phyloP scores from a whole-genome alignment of 1,284 basidiomycete genomes.

The Volvariella surrecta region DNA sequence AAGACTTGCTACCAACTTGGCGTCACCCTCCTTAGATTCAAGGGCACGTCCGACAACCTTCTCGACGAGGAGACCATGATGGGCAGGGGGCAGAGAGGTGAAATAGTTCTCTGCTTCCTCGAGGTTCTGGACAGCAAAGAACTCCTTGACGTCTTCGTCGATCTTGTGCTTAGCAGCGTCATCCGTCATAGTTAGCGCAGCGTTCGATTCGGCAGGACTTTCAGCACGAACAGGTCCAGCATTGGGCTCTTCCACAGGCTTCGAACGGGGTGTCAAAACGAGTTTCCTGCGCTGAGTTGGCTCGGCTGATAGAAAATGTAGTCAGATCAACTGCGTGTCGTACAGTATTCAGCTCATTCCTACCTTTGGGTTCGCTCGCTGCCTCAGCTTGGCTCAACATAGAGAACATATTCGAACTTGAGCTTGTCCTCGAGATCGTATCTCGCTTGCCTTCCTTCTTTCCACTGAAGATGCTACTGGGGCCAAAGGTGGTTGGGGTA shows the following conservation, averaged over 20 bases:
- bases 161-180: slow-evolving; percentile 74
- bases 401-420: slow-evolving; percentile 84
- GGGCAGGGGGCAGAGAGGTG: slow-evolving; percentile 53
- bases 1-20: slow-evolving; percentile 65
- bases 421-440: slow-evolving; percentile 70
- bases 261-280: slow-evolving; percentile 46
- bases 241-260: slow-evolving; percentile 31
- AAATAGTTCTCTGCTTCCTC: slow-evolving; percentile 86
- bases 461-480: slow-evolving; percentile 68
- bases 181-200: slow-evolving; percentile 50
- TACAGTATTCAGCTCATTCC: slow-evolving; percentile 36
- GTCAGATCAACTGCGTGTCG: slow-evolving; percentile 19
- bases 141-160: slow-evolving; percentile 71
- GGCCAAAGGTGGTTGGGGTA: slow-evolving; percentile 62
- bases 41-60: slow-evolving; percentile 65
- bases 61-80: slow-evolving; percentile 64
- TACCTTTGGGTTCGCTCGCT: slow-evolving; percentile 39
- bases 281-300: slow-evolving; percentile 67
- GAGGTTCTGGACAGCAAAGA: slow-evolving; percentile 70
- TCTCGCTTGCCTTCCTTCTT: slow-evolving; percentile 68
- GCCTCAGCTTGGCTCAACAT: slow-evolving; percentile 61
- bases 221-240: slow-evolving; percentile 43
- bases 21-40: slow-evolving; percentile 82
- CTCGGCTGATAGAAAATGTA: slow-evolving; percentile 16
- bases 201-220: slow-evolving; percentile 42